phyloP scores from a whole-genome alignment of 1,284 basidiomycete species.

The Wolfiporia cocos region DNA sequence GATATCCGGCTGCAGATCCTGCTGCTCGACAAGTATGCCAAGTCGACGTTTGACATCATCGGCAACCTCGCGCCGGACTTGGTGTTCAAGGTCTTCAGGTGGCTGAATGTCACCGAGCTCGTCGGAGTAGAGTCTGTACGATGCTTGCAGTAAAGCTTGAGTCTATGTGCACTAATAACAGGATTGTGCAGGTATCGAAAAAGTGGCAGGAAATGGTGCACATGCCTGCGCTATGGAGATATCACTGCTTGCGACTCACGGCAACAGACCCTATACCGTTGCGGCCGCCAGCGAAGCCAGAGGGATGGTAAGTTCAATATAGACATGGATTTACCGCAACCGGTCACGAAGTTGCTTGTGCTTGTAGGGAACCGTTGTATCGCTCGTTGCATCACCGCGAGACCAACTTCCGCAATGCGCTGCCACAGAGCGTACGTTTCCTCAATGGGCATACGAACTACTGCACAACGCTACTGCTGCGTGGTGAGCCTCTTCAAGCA shows the following conservation, averaged over 20 bases:
- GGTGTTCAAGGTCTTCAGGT: slow-evolving; percentile 58
- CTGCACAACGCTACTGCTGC: slow-evolving; percentile 77
- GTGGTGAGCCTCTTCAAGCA: slow-evolving; percentile 31
- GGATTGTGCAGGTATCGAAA: slow-evolving; percentile 57
- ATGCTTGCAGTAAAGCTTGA: neutral
- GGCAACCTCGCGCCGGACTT: slow-evolving; percentile 67
- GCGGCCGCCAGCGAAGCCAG: slow-evolving; percentile 50
- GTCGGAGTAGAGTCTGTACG: slow-evolving; percentile 49
- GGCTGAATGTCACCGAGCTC: slow-evolving; percentile 61
- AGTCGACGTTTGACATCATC: slow-evolving; percentile 77
- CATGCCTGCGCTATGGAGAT: slow-evolving; percentile 72
- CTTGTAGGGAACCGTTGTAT: slow-evolving; percentile 76
- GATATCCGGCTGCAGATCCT: slow-evolving; percentile 75
- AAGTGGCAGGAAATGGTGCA: slow-evolving; percentile 69
- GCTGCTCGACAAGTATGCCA: slow-evolving; percentile 76
- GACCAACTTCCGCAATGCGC: slow-evolving; percentile 72
- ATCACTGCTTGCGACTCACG: slow-evolving; percentile 71
- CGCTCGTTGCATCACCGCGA: slow-evolving; percentile 82
- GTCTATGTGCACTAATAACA: neutral
- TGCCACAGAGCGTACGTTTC: slow-evolving; percentile 75
- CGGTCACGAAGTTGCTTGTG: too few relatives aligned
- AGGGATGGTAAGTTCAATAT: slow-evolving; percentile 55
- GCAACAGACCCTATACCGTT: slow-evolving; percentile 67
- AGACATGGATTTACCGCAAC: neutral
- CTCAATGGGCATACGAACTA: slow-evolving; percentile 84